Evolutionary conservation across 441 rosid genomes (phyloP).

Genomic region (Breynia disticha): DNA sequence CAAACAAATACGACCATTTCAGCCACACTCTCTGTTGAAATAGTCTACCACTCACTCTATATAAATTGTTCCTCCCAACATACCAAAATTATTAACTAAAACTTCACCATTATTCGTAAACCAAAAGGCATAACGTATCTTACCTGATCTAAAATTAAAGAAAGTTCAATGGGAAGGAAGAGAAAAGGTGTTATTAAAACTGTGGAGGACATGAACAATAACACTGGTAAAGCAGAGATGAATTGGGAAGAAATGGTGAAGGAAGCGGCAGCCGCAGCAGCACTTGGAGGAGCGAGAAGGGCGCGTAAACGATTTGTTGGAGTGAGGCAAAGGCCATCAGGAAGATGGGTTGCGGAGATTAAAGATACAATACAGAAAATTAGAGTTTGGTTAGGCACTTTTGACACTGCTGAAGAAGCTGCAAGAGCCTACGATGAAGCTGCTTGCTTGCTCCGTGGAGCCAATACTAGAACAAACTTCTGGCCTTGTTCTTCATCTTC

Average conservation of each 20-base stretch:
- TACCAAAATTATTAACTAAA: not conserved
- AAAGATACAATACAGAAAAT: conserved; percentile 62
- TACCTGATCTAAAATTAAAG: not conserved
- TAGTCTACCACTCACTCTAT: conserved; percentile 11
- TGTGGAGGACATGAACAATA: conserved; percentile 15
- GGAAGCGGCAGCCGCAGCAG: conserved; percentile 37
- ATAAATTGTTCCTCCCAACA: conserved; percentile 1
- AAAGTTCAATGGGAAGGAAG: conserved; percentile 37
- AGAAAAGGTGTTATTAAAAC: conserved; percentile 25
- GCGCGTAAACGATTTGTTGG: conserved; percentile 61
- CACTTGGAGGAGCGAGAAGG: conserved; percentile 34
- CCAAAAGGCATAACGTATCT: conserved; percentile 2
- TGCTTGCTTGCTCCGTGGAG: conserved; percentile 56
- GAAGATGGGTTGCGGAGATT: conserved; percentile 97
- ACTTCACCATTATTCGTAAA: not conserved
- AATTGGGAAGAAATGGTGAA: conserved; percentile 54
- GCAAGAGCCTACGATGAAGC: conserved; percentile 77
- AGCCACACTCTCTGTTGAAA: conserved; percentile 20
- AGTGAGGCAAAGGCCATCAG: conserved; percentile 82
- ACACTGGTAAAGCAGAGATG: conserved; percentile 17
- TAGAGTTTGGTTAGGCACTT: conserved; percentile 89
- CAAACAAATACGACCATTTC: conserved; percentile 29
- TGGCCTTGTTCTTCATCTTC: conserved; percentile 54
- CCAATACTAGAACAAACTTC: conserved; percentile 56
- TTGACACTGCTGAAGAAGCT: conserved; percentile 78